phyloP scores from a whole-genome alignment of 2,329 filamentous ascomycete genomes.

The Pseudopithomyces maydicus region DNA sequence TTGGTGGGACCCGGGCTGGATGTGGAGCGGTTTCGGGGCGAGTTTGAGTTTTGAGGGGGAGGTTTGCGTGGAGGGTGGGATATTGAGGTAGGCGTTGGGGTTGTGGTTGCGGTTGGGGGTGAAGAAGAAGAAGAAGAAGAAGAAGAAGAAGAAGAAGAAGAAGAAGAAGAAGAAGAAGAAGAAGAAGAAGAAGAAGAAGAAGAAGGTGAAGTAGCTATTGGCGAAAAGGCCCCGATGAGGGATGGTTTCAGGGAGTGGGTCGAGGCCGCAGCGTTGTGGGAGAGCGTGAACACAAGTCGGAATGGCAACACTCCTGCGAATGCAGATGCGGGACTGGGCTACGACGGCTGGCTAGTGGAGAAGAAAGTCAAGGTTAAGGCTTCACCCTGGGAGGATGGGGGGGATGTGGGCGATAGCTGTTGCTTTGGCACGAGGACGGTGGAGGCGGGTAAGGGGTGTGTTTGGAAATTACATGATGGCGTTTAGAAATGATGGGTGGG shows the following conservation, averaged over 20 bases:
- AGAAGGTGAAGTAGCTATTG: no score
- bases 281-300: background rate
- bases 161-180: background rate
- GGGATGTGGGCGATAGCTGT: slow-evolving; percentile 28
- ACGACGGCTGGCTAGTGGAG: slow-evolving; percentile 25
- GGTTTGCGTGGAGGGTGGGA: no score
- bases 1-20: slow-evolving; percentile 89
- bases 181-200: background rate
- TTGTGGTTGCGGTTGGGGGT: background rate
- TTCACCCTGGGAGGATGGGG: slow-evolving; percentile 5
- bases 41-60: slow-evolving; percentile 78
- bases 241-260: background rate
- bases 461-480: slow-evolving; percentile 37
- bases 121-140: background rate
- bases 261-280: background rate
- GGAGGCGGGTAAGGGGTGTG: slow-evolving; percentile 23
- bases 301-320: background rate
- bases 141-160: background rate
- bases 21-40: slow-evolving; percentile 82
- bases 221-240: background rate
- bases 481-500: slow-evolving; percentile 16
- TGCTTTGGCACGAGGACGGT: slow-evolving; percentile 38
- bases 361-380: slow-evolving; percentile 16
- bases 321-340: background rate
- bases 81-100: no score